These are phyloP conservation scores for Parathielavia appendiculata DNA, from an alignment of 495 filamentous ascomycete genomes.

Conservation along the genomic window DNA sequence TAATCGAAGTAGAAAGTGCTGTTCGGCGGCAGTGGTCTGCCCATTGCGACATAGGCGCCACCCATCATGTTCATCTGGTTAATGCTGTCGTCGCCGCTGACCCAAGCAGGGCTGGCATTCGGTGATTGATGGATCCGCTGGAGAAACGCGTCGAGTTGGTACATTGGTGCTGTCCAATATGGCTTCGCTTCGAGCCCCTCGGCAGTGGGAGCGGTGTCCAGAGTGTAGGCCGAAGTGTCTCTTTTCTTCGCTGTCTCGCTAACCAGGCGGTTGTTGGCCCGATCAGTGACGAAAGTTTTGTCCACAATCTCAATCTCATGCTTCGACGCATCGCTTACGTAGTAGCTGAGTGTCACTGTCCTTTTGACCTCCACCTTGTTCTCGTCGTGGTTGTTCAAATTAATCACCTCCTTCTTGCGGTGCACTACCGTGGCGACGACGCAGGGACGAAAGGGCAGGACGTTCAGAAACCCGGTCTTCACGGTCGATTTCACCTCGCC, in stretches of 20 bases:
- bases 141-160: constrained; percentile 1
- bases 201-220: not conserved
- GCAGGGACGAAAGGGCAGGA: too few species aligned
- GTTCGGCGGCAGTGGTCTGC: too few species aligned
- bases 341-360: not conserved
- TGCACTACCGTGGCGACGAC: not conserved
- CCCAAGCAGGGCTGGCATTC: not conserved
- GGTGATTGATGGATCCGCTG: not conserved
- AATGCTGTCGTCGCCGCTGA: not conserved
- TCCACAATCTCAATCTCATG: not conserved
- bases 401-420: not conserved
- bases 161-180: constrained; percentile 1
- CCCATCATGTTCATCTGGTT: not conserved
- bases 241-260: not conserved
- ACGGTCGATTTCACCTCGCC: not conserved
- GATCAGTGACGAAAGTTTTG: not conserved
- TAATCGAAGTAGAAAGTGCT: too few species aligned
- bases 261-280: not conserved
- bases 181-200: not conserved
- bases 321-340: not conserved
- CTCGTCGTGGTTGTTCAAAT: not conserved
- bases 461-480: too few species aligned
- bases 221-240: not conserved
- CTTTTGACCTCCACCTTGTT: not conserved
- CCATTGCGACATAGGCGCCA: too few species aligned